These are phyloP conservation scores for Xylaria sp. DNA, from an alignment of 2,329 filamentous ascomycete species.

Conservation along the genomic window DNA sequence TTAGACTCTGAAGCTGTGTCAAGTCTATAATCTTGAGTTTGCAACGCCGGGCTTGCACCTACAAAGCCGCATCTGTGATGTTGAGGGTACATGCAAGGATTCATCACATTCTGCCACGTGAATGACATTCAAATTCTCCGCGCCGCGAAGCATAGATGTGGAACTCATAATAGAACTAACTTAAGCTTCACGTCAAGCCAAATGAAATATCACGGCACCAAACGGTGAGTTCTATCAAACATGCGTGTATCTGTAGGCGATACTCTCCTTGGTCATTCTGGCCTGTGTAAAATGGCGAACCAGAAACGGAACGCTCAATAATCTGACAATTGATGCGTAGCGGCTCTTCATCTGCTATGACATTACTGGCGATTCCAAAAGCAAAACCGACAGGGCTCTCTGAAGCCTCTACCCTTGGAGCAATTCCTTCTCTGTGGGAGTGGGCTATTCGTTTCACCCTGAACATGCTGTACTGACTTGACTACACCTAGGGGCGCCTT, in stretches of 20 bases:
- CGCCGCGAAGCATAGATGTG: neutral
- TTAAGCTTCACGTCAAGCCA: neutral
- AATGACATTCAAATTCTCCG: neutral
- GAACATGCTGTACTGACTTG: constrained; percentile 56
- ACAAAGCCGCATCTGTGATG: constrained; percentile 37
- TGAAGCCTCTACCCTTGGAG: constrained; percentile 61
- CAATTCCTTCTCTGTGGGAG: constrained; percentile 53
- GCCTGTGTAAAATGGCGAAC: neutral
- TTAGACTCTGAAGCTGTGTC: constrained; percentile 48
- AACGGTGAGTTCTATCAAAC: constrained; percentile 23
- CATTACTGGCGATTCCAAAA: constrained; percentile 68
- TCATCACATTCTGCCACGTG: neutral
- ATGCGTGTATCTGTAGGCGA: neutral
- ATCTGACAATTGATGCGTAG: constrained; percentile 66
- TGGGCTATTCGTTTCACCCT: constrained; percentile 73
- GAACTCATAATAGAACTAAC: neutral
- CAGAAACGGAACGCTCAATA: constrained; percentile 55
- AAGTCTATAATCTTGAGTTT: constrained; percentile 37
- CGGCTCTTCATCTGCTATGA: constrained; percentile 65
- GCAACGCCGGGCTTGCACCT: constrained; percentile 13
- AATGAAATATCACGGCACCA: neutral
- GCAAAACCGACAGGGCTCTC: constrained; percentile 65
- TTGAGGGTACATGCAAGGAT: constrained; percentile 35
- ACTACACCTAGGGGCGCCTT: neutral
- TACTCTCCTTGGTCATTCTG: constrained; percentile 28